Evolutionary conservation across 2,329 filamentous ascomycete species (phyloP), one percentile per base, ranked within the genome.

Genomic region (Botrytis paeoniae): DNA sequence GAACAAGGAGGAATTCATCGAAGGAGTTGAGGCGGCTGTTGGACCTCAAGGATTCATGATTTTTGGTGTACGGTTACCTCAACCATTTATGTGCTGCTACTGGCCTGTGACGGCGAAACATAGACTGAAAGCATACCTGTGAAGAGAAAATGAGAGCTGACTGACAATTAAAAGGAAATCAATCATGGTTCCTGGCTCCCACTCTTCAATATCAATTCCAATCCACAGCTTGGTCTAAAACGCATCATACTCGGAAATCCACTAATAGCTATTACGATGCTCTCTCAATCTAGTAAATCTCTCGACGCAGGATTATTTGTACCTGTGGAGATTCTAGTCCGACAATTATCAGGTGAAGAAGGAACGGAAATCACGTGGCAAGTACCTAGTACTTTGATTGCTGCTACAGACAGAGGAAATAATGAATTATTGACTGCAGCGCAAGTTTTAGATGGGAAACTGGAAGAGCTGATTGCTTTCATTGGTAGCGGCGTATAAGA

Each of bases 211-310:
- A 69, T 74, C 3, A 66, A 73, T n/a, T n/a, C 39, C 32, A 72
- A 73, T 14, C 66, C 75, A 25, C 75, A 76, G 43, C 65, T 68
- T 16, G 45, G 39, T 39, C 39, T 60, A 20, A 76, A 73, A 59
- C 45, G 77, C 51, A 73, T 79, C 41, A 75, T 78, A n/a, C 62
- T 78, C 7, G 76, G 77, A 4, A 79, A 79, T 68, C 75, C 78
- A 18, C 51, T 79, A 1, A 75, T 78, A 37, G 77, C 77, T 16
- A 75, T 78, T 48, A 78, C 75, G 22, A 78, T 79, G 75, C 57
- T 78, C 29, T 63, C 74, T 70, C 73, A 75, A 62, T 74, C 76
- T 65, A 35, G 70, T 8, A 73, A 63, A 57, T 68, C 45, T 22
- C 65, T 68, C 48, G 12, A 68, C n/a, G 74, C 76, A 29, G 76